Percentiles rank a stretch among this genome's conserved stretches.
These are phyloP conservation scores for Hypoxylon fragiforme DNA, from an alignment of 495 filamentous ascomycete species.

Conservation along the genomic window DNA sequence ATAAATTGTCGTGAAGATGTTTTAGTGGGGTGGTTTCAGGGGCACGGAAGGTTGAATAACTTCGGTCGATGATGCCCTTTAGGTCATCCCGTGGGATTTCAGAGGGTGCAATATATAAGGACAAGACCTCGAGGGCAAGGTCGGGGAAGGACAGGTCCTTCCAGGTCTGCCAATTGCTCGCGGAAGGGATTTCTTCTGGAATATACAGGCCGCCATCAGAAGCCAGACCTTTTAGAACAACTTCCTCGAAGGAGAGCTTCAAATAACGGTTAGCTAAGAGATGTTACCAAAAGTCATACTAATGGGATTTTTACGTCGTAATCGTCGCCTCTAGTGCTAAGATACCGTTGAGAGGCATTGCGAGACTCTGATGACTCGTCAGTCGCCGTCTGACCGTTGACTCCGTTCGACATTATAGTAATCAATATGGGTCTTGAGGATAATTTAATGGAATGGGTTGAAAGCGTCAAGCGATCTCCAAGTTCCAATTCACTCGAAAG, in stretches of 20 bases:
- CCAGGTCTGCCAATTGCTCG: constrained; percentile 72
- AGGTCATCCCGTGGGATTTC: constrained; percentile 85
- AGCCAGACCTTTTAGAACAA: constrained; percentile 89
- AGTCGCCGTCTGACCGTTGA: constrained; percentile 18
- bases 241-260: constrained; percentile 87
- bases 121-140: constrained; percentile 73
- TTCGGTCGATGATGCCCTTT: constrained; percentile 73
- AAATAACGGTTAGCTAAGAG: neutral
- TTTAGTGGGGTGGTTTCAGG: constrained; percentile 72
- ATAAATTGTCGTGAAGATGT: constrained; percentile 69
- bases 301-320: constrained; percentile 63
- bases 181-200: constrained; percentile 75
- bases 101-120: constrained; percentile 75
- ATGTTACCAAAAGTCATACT: neutral
- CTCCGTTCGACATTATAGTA: constrained; percentile 27
- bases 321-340: constrained; percentile 79
- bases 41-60: constrained; percentile 85
- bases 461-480: constrained; percentile 17
- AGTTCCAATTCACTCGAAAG: no score
- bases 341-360: constrained; percentile 73
- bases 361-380: constrained; percentile 39
- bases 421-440: neutral
- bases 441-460: no score
- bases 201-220: constrained; percentile 88
- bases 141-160: constrained; percentile 74